These are phyloP conservation scores for Tuber umbilicatum DNA, from an alignment of 495 filamentous ascomycete genomes.

Conservation along the genomic window DNA sequence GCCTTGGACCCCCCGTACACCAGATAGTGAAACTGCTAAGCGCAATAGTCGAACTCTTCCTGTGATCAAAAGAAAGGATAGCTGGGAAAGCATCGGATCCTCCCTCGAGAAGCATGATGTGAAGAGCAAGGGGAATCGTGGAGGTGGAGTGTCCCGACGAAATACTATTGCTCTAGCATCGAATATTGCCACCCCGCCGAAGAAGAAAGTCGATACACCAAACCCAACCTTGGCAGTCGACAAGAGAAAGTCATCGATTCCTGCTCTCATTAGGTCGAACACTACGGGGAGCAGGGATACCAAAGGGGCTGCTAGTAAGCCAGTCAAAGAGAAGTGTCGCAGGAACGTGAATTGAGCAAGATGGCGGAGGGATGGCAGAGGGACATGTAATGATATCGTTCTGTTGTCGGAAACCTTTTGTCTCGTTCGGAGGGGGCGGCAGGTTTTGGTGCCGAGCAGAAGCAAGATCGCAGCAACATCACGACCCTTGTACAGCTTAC, in stretches of 20 bases:
- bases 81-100: not conserved
- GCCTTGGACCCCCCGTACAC: not conserved
- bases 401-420: not conserved
- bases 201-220: not conserved
- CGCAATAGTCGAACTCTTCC: not conserved
- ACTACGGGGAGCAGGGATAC: constrained; percentile 23
- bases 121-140: not conserved
- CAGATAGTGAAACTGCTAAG: not conserved
- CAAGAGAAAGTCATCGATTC: constrained; percentile 14
- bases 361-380: not conserved
- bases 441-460: not conserved
- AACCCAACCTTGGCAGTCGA: not conserved
- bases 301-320: constrained; percentile 12
- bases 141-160: not conserved
- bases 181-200: not conserved
- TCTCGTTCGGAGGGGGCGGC: not conserved
- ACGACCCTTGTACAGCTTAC: not conserved
- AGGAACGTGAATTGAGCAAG: not conserved
- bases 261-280: constrained; percentile 19
- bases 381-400: not conserved
- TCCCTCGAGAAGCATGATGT: not conserved
- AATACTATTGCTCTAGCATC: not conserved
- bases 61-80: constrained; percentile 3
- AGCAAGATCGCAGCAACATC: not conserved
- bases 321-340: not conserved